Evolutionary conservation across 2,329 filamentous ascomycete species (phyloP).

Genomic region (Microdochium paspali): DNA sequence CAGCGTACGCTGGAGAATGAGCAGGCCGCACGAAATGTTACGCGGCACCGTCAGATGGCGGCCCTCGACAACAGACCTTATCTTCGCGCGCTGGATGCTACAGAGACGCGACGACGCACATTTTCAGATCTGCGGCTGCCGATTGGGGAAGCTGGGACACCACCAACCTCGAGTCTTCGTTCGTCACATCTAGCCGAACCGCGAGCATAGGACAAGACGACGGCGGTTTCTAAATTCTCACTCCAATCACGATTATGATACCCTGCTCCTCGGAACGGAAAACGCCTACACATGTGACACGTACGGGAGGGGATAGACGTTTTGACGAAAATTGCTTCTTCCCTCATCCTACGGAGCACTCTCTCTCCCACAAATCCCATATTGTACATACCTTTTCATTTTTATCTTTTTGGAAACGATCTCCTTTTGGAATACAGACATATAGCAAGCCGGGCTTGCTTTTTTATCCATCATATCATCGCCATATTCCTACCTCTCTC

Average conservation of each 20-base stretch:
- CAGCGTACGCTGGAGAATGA: conserved; percentile 35
- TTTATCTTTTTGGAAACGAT: conserved; percentile 1
- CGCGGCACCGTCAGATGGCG: background rate
- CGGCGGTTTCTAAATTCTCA: no score
- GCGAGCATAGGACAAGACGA: no score
- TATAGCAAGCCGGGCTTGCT: background rate
- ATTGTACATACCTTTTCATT: background rate
- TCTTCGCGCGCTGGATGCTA: conserved; percentile 2
- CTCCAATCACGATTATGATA: background rate
- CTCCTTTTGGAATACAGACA: no score
- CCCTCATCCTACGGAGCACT: no score
- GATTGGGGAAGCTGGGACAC: conserved; percentile 17
- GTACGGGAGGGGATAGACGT: no score
- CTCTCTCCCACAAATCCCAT: conserved; percentile 1
- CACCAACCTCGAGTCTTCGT: conserved; percentile 12
- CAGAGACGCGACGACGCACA: conserved; percentile 12
- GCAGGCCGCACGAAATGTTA: conserved; percentile 4
- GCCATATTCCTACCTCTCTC: no score
- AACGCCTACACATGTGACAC: background rate
- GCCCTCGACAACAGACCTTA: background rate
- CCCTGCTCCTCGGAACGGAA: background rate
- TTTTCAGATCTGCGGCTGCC: conserved; percentile 29
- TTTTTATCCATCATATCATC: background rate
- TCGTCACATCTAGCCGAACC: conserved; percentile 20
- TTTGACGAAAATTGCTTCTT: no score